A percentile compares a stretch with the other conserved stretches of the same genome.
Conservation (phyloP, 805 yeast species). For the Candida piceae region DNA sequence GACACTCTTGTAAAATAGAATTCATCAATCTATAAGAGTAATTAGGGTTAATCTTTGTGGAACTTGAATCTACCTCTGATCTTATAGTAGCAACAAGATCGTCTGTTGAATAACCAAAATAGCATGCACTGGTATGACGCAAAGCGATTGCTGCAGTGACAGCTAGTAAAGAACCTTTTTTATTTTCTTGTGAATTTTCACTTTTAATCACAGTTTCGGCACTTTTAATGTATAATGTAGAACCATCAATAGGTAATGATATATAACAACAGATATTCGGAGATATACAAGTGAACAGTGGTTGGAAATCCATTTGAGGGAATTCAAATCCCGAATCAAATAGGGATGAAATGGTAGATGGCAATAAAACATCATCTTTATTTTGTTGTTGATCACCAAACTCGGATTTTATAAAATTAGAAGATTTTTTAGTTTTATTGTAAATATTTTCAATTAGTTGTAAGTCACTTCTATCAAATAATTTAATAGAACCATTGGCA, state of each 20-base stretch:
- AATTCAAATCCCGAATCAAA: constrained; percentile 53
- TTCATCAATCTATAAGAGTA: constrained; percentile 32
- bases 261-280: constrained; percentile 45
- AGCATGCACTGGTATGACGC: constrained; percentile 66
- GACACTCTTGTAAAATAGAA: constrained; percentile 58
- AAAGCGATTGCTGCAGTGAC: constrained; percentile 59
- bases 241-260: constrained; percentile 23
- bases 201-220: constrained; percentile 16
- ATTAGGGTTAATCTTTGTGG: constrained; percentile 17
- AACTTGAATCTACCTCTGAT: constrained; percentile 35
- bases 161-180: constrained; percentile 32
- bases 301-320: constrained; percentile 31
- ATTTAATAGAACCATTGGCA: constrained; percentile 41
- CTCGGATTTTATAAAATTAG: not conserved
- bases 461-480: constrained; percentile 37
- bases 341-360: constrained; percentile 35
- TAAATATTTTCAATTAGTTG: constrained; percentile 17
- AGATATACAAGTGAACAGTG: constrained; percentile 39
- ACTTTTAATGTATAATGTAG: constrained; percentile 19
- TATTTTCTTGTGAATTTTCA: constrained; percentile 14
- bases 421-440: constrained; percentile 2
- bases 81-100: constrained; percentile 60
- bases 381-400: not conserved
- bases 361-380: constrained; percentile 17
- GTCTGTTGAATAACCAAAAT: constrained; percentile 60